Base-by-base conservation (phyloP, 1,284 basidiomycete genomes). In the Puccinia triticina region DNA sequence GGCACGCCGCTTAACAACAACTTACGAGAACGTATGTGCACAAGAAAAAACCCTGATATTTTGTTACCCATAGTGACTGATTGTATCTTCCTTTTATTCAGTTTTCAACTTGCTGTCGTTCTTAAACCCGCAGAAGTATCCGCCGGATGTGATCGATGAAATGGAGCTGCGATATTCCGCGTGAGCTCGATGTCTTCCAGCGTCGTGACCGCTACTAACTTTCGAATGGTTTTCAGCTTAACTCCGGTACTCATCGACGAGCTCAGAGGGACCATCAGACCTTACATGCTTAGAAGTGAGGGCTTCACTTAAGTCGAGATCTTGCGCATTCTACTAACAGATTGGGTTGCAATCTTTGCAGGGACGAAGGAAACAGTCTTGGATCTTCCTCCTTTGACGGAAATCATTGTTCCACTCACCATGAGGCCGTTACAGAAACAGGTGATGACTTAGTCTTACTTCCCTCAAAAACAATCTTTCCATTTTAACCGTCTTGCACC, bases 1-100 rank as follows among this genome's bases (percentile, higher is more conserved):
- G 95, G 95, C 90, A 98, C 97, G 0, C 96, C 96, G 1, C 88
- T 99, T 77, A 98, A 99, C 87, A 98, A 98, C 88, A 98, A 97
- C 85, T 92, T 98, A 53, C 91, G 94, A 77, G 96, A 99, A 83
- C 81, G 81, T 82, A 46, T 69, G 81, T 57, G 14, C 57, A 21
- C 29, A n/a, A 11, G 8, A 46, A 23, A 37, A 67, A 21, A 66
- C 34, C 1, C 29, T 43, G 40, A 48, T 34, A 50, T 37, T 43
- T 21, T 61, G 55, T 76, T 50, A 37, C 16, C 14, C 37, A 14
- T 18, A 72, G 46, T 64, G 59, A 23, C 55, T 53, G 12, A 66
- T 66, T 23, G 3, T 40, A 11, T 46, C 26, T n/a, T 37, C 23
- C 29, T 67, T 10, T 67, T 43, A 34, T 64, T 14, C 21, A 77